Conservation (phyloP, 805 yeast genomes). For the Teunomyces cretensis region DNA sequence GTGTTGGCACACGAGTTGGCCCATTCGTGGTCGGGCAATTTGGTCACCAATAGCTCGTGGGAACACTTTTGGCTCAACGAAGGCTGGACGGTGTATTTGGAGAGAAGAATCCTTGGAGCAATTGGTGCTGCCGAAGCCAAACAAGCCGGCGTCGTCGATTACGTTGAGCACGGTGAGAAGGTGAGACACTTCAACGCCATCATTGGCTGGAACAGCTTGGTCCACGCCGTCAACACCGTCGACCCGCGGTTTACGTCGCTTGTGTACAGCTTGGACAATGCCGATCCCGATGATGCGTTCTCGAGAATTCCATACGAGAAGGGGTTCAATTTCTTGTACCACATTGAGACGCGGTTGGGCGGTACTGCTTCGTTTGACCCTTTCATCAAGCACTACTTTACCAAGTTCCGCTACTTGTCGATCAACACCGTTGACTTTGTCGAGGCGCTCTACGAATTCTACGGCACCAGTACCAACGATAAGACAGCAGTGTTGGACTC, state of each 20-base stretch:
- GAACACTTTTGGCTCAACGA: constrained; percentile 94
- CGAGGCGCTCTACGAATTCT: constrained; percentile 25
- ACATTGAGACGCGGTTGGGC: constrained; percentile 25
- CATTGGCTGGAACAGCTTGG: constrained; percentile 85
- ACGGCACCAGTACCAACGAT: constrained; percentile 17
- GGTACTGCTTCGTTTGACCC: constrained; percentile 25
- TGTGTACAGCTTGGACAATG: constrained; percentile 66
- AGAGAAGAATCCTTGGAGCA: constrained; percentile 75
- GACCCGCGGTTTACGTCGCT: constrained; percentile 41
- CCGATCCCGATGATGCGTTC: constrained; percentile 89
- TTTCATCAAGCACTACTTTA: constrained; percentile 30
- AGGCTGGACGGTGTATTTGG: constrained; percentile 94
- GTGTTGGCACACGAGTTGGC: constrained; percentile 93
- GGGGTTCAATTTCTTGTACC: constrained; percentile 64
- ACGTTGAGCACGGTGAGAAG: constrained; percentile 60
- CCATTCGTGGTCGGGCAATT: constrained; percentile 90
- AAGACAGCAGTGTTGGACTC: constrained; percentile 20
- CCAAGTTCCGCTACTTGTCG: constrained; percentile 26
- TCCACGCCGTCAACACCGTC: constrained; percentile 64
- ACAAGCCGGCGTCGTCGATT: constrained; percentile 10
- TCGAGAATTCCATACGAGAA: constrained; percentile 89
- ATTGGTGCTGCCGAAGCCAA: constrained; percentile 32
- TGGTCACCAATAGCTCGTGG: constrained; percentile 89
- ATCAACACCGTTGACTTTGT: constrained; percentile 26
- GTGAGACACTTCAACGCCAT: constrained; percentile 79